Base-by-base conservation (phyloP, 495 filamentous ascomycete genomes). In the Ramalina intermedia region DNA sequence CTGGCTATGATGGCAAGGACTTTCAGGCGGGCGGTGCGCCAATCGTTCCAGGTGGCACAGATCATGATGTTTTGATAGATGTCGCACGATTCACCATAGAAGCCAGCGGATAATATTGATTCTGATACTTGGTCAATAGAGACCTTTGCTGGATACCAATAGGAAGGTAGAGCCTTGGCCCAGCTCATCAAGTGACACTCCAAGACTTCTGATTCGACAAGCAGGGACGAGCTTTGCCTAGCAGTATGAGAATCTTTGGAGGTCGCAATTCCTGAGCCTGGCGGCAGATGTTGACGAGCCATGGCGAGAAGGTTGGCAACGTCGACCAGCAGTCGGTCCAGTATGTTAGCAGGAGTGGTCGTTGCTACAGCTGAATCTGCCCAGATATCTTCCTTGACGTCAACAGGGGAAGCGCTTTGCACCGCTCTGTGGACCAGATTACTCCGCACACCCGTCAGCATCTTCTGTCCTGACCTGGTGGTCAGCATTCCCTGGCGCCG, bases 11-110 rank as follows among this genome's bases (percentile, higher is more conserved):
- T 23, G 5, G 45, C 48, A n/a, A 57, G 52, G 13, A 54, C 36
- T 41, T 39, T 54, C 2, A 57, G 37, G 12, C 47, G 51, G 16
- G 52, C 39, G 14, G 33, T 35, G 26, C 48, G 52, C 47, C 47
- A 57, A 23, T 44, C 39, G 33, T 51, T 54, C 55, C 51, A 54
- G 3, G 55, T 57, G 16, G 21, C 27, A 43, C 55, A 54, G 16
- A 51, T 42, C 12, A 43, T 48, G 12, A 49, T 43, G 21, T 54
- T 40, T 12, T 48, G 27, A 37, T 57, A 57, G 8, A 54, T 41
- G 12, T 57, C 48, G 43, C 55, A 57, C 9, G 44, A n/a, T 6
- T 45, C 36, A 29, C 35, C 41, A 33, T 54, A 51, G 13, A 54
- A 4, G 13, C 55, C 55, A 35, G 55, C 48, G 23, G 51, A 27